Base-by-base conservation (phyloP, 2,329 filamentous ascomycete genomes). In the Talaromyces rugulosus region DNA sequence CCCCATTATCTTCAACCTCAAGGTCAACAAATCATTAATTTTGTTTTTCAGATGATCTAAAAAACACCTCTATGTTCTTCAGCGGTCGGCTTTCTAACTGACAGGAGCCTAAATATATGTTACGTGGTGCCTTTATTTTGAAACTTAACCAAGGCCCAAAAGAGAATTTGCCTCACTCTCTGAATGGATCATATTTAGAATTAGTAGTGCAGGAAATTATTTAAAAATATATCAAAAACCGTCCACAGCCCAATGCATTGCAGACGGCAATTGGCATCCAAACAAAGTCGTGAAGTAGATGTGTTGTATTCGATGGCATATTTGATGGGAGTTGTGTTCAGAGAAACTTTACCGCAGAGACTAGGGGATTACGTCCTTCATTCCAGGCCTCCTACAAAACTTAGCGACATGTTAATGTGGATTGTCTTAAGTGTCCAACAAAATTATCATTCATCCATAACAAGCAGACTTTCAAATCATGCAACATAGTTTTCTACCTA, bases 401-500 rank as follows among this genome's bases (percentile, higher is more conserved):
- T 18, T 6, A 27, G 44, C 44, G 23, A 47, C 44, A 3, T 47
- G 18, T 12, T 47, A 11, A 12, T 14, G 2, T 11, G 23, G 23
- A 23, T 12, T 27, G 44, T 47, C n/a, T 23, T 47, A 47, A 47
- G 44, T 47, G 44, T 47, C 44, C 18, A 47, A 47, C 44, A 47
- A 47, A 47, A 47, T 47, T 47, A 31, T 53, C 50, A 53, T 53
- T 31, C 30, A 53, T 53, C 50, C 50, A 53, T 53, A 53, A 53
- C 18, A 53, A 53, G 27, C 50, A 31, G 50, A 53, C 50, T 31
- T 31, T 53, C 27, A 53, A 53, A 53, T 53, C 50, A 53, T 53
- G 50, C 30, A 53, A 53, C 50, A 53, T 53, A 53, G 50, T 53
- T 53, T 53, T 53, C 50, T 53, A 53, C 50, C 50, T 53, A n/a